A percentile compares a stretch with the other conserved stretches of the same genome.
Evolutionary conservation across 202 grass and related monocot species (phyloP).

Genomic region (Zoysia matrella): DNA sequence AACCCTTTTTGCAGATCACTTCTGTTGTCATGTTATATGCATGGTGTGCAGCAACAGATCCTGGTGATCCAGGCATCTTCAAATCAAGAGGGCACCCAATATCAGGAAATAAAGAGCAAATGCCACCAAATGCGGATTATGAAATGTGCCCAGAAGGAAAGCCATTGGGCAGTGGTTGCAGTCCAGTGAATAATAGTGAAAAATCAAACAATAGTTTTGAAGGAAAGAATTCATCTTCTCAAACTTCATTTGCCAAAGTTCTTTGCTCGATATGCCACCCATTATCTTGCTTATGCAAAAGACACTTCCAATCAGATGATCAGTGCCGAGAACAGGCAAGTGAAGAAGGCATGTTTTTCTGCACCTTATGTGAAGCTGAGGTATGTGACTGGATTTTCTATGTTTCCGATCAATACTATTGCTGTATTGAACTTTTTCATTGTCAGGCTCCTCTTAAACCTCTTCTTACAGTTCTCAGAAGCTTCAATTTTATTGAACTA

Average conservation of each 20-base stretch:
- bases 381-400: constrained; percentile 29
- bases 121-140: background rate
- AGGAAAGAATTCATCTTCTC: constrained; percentile 42
- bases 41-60: constrained; percentile 73
- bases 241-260: constrained; percentile 16
- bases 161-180: background rate
- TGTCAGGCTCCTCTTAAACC: background rate
- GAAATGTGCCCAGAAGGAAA: background rate
- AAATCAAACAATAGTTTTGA: constrained; percentile 24
- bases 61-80: constrained; percentile 63
- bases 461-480: background rate
- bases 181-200: constrained; percentile 21
- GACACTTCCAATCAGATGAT: constrained; percentile 47
- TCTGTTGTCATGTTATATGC: constrained; percentile 61
- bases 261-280: constrained; percentile 45
- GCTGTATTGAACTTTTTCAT: background rate
- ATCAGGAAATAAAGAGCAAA: constrained; percentile 12
- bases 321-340: constrained; percentile 58
- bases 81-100: too few species aligned
- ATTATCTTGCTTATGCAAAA: constrained; percentile 48
- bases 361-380: constrained; percentile 77
- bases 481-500: background rate
- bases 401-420: background rate
- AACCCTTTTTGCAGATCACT: constrained; percentile 11
- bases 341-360: constrained; percentile 82